Base-by-base conservation (phyloP, 2,329 filamentous ascomycete species). In the Ceratocystis cubensis region DNA sequence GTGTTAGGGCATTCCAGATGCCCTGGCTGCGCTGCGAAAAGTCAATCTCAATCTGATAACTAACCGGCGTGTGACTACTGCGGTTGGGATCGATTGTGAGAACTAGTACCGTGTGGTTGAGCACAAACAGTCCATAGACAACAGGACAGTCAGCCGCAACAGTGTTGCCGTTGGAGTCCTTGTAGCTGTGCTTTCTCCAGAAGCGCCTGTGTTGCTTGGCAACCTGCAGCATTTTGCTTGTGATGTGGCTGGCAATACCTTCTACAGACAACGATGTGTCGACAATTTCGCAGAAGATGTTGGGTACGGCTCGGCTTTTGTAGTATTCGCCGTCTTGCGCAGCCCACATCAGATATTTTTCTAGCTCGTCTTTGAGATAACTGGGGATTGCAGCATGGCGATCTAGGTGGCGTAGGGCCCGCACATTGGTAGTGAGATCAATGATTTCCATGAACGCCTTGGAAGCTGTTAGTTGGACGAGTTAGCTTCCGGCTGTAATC, bases 1-100 rank as follows among this genome's bases (percentile, higher is more conserved):
- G 65, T 3, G 78, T 79, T 46, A 79, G 69, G 1, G 76, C 78
- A 69, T 79, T 79, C 78, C 78, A 79, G 25, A 79, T 73, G 64
- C 76, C 75, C 70, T 79, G 77, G 20, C 73, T 71, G 10, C 71
- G 71, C 56, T 78, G 74, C 64, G 73, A 71, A 57, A 79, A 78
- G 59, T 77, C 72, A 25, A 75, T 71, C 59, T 77, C 75, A n/a
- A 78, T 74, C 59, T 79, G 78, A 65, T 75, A 78, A 69, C 76
- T 79, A 41, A 78, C 73, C 63, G 75, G 73, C n/a, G 73, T 74
- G 3, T 71, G 59, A 1, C 73, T 70, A 2, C 72, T 75, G 62
- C 75, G 75, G 22, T 75, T 71, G 0, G 78, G 73, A 65, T 79
- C 77, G 5, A 72, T 71, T 2, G 76, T 78, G 5, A 78, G 71